Evolutionary conservation across 1,139 yeast genomes (phyloP).

Genomic region (Blastobotrys raffinosifermentans): DNA sequence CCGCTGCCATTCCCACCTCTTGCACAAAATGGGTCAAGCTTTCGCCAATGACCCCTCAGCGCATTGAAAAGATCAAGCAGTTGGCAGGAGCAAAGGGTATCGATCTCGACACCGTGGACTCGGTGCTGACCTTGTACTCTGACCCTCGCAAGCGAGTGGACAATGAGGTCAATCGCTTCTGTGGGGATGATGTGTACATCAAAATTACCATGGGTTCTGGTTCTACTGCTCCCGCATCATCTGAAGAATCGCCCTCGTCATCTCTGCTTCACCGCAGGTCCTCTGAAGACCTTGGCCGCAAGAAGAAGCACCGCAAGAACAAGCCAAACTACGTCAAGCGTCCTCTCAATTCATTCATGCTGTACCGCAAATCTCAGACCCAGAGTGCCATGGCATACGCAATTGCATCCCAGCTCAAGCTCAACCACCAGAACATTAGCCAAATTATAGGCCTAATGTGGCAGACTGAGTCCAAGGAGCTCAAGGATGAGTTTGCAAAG

Average conservation of each 20-base stretch:
- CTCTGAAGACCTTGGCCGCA: slow-evolving; percentile 15
- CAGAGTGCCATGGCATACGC: slow-evolving; percentile 40
- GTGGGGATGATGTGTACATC: slow-evolving; percentile 27
- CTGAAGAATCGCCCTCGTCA: neutral
- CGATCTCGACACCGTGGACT: slow-evolving; percentile 28
- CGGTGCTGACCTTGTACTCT: slow-evolving; percentile 26
- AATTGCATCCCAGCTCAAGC: slow-evolving; percentile 34
- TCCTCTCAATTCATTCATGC: slow-evolving; percentile 47
- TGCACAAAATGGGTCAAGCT: slow-evolving; percentile 30
- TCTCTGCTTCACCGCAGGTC: slow-evolving; percentile 4
- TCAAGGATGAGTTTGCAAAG: slow-evolving; percentile 36
- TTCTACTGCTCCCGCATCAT: slow-evolving; percentile 13
- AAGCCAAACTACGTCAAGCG: slow-evolving; percentile 37
- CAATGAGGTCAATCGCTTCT: slow-evolving; percentile 22
- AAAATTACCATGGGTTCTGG: slow-evolving; percentile 29
- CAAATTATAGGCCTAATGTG: slow-evolving; percentile 44
- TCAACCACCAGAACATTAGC: slow-evolving; percentile 39
- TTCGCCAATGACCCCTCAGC: slow-evolving; percentile 25
- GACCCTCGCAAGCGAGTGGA: slow-evolving; percentile 18
- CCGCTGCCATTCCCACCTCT: slow-evolving; percentile 11
- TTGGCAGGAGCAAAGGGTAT: slow-evolving; percentile 30
- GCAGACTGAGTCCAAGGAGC: slow-evolving; percentile 38
- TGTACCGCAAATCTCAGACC: slow-evolving; percentile 42
- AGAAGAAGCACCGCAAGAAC: slow-evolving; percentile 24
- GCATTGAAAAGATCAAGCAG: slow-evolving; percentile 24